Evolutionary conservation across 768 basidiomycete genomes (phyloP), one percentile per base, ranked within the genome.

Genomic region (Thelephora aurantiotincta): DNA sequence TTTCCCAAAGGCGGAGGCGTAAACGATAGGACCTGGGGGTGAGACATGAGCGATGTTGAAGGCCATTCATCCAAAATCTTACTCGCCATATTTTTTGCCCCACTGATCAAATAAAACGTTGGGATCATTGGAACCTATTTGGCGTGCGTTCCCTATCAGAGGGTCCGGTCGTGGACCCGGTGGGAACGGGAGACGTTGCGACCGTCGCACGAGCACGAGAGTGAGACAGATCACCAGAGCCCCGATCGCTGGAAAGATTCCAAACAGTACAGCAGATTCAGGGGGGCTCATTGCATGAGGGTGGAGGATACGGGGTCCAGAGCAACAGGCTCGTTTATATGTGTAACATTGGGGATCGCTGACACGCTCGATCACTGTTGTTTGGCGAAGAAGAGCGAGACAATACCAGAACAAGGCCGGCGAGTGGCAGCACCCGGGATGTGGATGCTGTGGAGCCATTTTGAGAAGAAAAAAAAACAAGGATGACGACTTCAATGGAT

Each of bases 1-100:
- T 51, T 82, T 74, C 0, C 82, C 80, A 43, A 81, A 67, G 19
- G 82, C 61, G 52, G 78, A 77, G 33, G 84, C 60, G 55, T 82
- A 78, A 0, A 77, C 74, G 54, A 85, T 64, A 44, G 72, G 74
- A 44, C 84, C 83, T 80, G 54, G 38, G 22, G 12, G 11, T 20
- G 20, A 20, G n/a, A 6, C 11, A 20, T 16, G 20, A 6, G 37
- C 11, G 6, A 38, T 4, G 20, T 16, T n/a, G n/a, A 5, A 16
- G 35, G 37, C 37, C 37, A 11, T 30, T 30, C 26, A 30, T n/a
- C n/a, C n/a, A 20, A 11, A 14, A 41, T 11, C 7, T 1, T n/a
- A 38, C n/a, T n/a, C 5, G 11, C 37, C 37, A 20, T 38, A 38
- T 38, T 38, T n/a, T 38, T 11, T 38, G 11, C n/a, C 37, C 37